Percentiles rank a stretch among this genome's conserved stretches.
Conservation (phyloP, 768 basidiomycete species). For the Gyrodon lividus region DNA sequence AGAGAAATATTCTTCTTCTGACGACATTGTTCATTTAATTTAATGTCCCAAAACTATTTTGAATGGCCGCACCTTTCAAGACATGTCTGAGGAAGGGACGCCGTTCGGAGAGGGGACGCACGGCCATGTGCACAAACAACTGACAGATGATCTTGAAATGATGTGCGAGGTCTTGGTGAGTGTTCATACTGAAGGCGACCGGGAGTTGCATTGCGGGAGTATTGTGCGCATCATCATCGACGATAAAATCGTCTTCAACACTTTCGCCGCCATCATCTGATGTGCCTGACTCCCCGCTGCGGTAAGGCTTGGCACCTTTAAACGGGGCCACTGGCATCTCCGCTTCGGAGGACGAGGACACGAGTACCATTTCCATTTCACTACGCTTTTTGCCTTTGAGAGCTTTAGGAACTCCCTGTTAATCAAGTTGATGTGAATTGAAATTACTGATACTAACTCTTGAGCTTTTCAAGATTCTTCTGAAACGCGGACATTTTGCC, state of each 20-base stretch:
- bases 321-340: slow-evolving; percentile 39
- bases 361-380: slow-evolving; percentile 26
- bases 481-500: slow-evolving; percentile 60
- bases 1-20: slow-evolving; percentile 69
- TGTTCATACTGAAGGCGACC: slow-evolving; percentile 75
- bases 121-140: slow-evolving; percentile 79
- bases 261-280: slow-evolving; percentile 33
- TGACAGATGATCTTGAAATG: slow-evolving; percentile 91
- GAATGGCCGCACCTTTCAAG: slow-evolving; percentile 39
- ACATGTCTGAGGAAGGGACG: slow-evolving; percentile 55
- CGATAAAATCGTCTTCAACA: slow-evolving; percentile 45
- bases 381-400: slow-evolving; percentile 45
- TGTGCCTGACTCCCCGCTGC: slow-evolving; percentile 35
- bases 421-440: not conserved
- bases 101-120: slow-evolving; percentile 52
- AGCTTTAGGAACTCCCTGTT: slow-evolving; percentile 9
- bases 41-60: not conserved
- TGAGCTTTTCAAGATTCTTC: slow-evolving; percentile 62
- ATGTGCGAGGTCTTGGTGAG: slow-evolving; percentile 70
- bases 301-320: slow-evolving; percentile 45
- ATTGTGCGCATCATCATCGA: slow-evolving; percentile 58
- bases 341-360: slow-evolving; percentile 33
- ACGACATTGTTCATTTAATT: not conserved
- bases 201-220: slow-evolving; percentile 52
- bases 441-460: slow-evolving; percentile 41